Base-by-base conservation (phyloP, 148 eudicot species). In the Persicaria tinctoria region DNA sequence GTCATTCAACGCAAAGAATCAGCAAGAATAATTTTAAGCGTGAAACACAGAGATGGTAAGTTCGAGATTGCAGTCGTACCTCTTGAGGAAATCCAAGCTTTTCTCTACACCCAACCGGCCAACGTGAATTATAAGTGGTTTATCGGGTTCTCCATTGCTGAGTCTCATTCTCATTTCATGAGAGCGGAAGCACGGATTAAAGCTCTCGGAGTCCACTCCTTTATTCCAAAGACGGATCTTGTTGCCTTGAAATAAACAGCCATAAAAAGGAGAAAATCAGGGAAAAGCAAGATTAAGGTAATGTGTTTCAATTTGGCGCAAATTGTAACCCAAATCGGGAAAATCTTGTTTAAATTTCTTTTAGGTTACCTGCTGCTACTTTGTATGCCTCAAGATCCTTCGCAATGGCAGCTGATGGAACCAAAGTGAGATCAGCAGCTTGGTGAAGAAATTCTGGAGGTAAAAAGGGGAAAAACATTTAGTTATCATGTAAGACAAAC, bases 151-250 rank as follows among this genome's bases (percentile, higher is more conserved):
- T 9, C 96, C 97, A 64, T 87, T 80, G 76, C 98, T 93, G 59
- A 92, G 84, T 80, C 89, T 89, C 74, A 84, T 27, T 85, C 97
- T 85, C 97, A 95, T 92, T 70, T 90, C 98, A 75, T 84, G 83
- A 46, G 90, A 89, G 23, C 89, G 85, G 74, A 81, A 95, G 68
- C 82, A 84, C 14, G 98, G 98, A 78, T 95, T 88, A 82, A 95
- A 95, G 79, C 97, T 86, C 83, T 92, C 98, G 57, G 97, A 95
- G 81, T 95, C 98, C 46, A 95, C 98, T 73, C 97, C 98, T 85
- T 95, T 95, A 80, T 95, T 95, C 98, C 98, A 95, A 51, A 95
- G 86, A 69, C 97, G 92, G 47, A 95, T 95, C 46, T 63, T 83
- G 78, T 85, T 82, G 68, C 83, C 90, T 89, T 81, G 53, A 13